These are phyloP conservation scores for Medicago truncatula DNA, from an alignment of 306 rosid genomes.

Conservation along the genomic window MtrunA17r5.0-ANR NC_053048.1:49690001-49690500, in stretches of 20 bases:
- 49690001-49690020: constrained; percentile 7
- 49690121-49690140: constrained; percentile 15
- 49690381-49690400: constrained; percentile 28
- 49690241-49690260: constrained; percentile 86
- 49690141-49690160: constrained; percentile 28
- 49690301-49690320: constrained; percentile 53
- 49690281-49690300: constrained; percentile 67
- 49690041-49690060: constrained; percentile 4
- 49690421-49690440: constrained; percentile 22
- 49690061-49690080: constrained; percentile 28
- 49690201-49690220: constrained; percentile 21
- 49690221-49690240: constrained; percentile 28
- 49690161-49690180: constrained; percentile 8
- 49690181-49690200: constrained; percentile 12
- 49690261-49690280: constrained; percentile 65
- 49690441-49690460: constrained; percentile 2
- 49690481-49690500: constrained; percentile 62
- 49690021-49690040: constrained; percentile 24
- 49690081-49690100: constrained; percentile 13
- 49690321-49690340: constrained; percentile 65
- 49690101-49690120: constrained; percentile 26
- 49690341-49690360: constrained; percentile 61
- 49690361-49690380: constrained; percentile 52
- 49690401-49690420: constrained; percentile 15
- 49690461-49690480: constrained; percentile 33